These are phyloP conservation scores for Lactifluus piperatus DNA, from an alignment of 768 basidiomycete genomes.

Conservation along the genomic window DNA sequence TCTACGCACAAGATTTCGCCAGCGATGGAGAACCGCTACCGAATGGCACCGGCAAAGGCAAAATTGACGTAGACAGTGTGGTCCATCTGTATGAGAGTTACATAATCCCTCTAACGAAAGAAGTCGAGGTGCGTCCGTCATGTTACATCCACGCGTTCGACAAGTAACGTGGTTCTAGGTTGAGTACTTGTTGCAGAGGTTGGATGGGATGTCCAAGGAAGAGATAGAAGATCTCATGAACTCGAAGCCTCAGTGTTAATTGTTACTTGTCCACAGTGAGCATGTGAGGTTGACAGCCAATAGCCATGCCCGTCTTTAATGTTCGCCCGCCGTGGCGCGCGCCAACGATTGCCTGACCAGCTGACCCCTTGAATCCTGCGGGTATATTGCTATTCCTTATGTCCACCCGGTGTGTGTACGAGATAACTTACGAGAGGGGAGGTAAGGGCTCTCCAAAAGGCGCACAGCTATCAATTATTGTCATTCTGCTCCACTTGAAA, in stretches of 20 bases:
- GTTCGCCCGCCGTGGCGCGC: neutral
- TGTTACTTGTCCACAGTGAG: neutral
- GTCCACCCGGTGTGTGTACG: too few relatives aligned
- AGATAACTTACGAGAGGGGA: too few relatives aligned
- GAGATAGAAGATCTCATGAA: slow-evolving; percentile 61
- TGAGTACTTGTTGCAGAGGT: slow-evolving; percentile 85
- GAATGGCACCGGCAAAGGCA: slow-evolving; percentile 34
- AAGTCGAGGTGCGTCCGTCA: slow-evolving; percentile 75
- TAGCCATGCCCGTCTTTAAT: too few relatives aligned
- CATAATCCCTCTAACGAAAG: slow-evolving; percentile 96
- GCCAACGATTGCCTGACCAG: neutral
- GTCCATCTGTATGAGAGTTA: slow-evolving; percentile 90
- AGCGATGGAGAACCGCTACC: slow-evolving; percentile 49
- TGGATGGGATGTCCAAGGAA: slow-evolving; percentile 76
- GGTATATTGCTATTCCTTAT: neutral
- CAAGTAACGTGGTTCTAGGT: slow-evolving; percentile 43
- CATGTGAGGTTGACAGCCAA: neutral
- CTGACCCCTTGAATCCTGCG: neutral
- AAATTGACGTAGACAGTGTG: slow-evolving; percentile 90
- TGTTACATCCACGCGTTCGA: neutral
- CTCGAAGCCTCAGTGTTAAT: neutral
- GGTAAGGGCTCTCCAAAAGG: too few relatives aligned
- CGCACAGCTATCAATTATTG: neutral
- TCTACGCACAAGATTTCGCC: slow-evolving; percentile 77
- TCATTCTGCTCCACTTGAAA: neutral